Evolutionary conservation across 768 basidiomycete genomes (phyloP), one percentile per base, ranked within the genome.

Genomic region (Hebeloma cylindrosporum): DNA sequence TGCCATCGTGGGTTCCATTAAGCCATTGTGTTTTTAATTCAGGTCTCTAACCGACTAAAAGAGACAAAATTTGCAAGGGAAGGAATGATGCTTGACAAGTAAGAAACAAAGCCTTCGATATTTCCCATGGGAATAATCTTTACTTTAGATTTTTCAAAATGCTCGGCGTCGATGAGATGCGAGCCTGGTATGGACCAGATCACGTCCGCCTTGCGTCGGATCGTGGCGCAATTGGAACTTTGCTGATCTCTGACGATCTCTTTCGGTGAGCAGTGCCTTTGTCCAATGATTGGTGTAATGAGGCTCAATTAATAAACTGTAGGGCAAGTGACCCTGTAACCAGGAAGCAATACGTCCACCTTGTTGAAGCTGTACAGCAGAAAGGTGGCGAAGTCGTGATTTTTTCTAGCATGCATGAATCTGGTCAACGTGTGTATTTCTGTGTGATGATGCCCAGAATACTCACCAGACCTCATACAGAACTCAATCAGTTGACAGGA

Each of bases 331-430:
- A 96, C 51, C 85, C 88, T 4, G 66, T 63, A 14, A 76, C 79
- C 39, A 74, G 96, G 37, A 95, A 86, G 61, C 81, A 77, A 60
- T 98, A 89, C 56, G 94, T 99, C 23, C 71, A 67, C 34, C 73
- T 98, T 26, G 93, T 95, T 1, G 95, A 99, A 64, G 82, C 80
- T 26, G 93, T 97, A 11, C 83, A 86, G 54, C 76, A 82, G 34
- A 90, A 88, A 52, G 92, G 93, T 18, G 95, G 84, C 18, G 94
- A 98, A 60, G 93, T 93, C 4, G 74, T 97, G 14, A 93, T 97
- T 52, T 99, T 98, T 66, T 98, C 95, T 3, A 97, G 93, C 58
- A 98, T 99, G 96, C 96, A 99, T 61, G 96, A 99, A 68, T 92
- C 90, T 16, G 96, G 96, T 10, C 93, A 97, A 75, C 94, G 93